These are phyloP conservation scores for Fusarium nelsonii DNA, from an alignment of 2,329 filamentous ascomycete species.

Conservation along the genomic window DNA sequence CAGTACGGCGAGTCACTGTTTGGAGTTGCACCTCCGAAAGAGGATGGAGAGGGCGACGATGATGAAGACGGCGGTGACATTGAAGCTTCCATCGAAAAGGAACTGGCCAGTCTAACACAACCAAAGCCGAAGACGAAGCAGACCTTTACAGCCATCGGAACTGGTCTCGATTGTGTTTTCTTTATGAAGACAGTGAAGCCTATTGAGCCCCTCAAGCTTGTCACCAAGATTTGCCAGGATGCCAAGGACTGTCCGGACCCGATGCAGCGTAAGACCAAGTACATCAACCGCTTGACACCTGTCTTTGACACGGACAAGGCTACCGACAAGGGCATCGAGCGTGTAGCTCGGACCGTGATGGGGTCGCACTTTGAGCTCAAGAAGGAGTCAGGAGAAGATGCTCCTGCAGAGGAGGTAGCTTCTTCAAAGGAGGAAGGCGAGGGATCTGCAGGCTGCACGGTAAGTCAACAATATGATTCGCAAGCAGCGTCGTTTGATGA, in stretches of 20 bases:
- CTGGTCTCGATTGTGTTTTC: conserved; percentile 72
- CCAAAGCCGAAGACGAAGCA: conserved; percentile 58
- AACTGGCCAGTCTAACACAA: conserved; percentile 69
- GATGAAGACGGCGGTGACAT: conserved; percentile 70
- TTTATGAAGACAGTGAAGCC: conserved; percentile 70
- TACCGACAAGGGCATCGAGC: conserved; percentile 74
- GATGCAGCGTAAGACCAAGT: conserved; percentile 62
- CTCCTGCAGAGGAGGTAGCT: conserved; percentile 17
- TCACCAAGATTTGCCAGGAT: conserved; percentile 67
- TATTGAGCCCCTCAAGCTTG: conserved; percentile 67
- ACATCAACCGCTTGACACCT: conserved; percentile 70
- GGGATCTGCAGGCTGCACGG: conserved; percentile 53
- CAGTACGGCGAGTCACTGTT: conserved; percentile 76
- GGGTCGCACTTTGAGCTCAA: conserved; percentile 70
- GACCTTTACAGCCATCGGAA: conserved; percentile 65
- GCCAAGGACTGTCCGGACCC: conserved; percentile 59
- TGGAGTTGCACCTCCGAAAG: conserved; percentile 58
- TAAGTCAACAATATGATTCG: conserved; percentile 52
- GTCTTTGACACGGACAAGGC: conserved; percentile 71
- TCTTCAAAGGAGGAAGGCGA: conserved; percentile 33
- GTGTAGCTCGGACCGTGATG: conserved; percentile 73
- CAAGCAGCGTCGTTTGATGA: conserved; percentile 12
- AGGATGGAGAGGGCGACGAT: conserved; percentile 50
- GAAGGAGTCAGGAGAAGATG: conserved; percentile 38
- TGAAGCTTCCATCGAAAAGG: conserved; percentile 77